A percentile compares a stretch with the other conserved stretches of the same genome.
These are phyloP conservation scores for Ceratobasidium sp. DNA, from an alignment of 1,284 basidiomycete species.

Conservation along the genomic window DNA sequence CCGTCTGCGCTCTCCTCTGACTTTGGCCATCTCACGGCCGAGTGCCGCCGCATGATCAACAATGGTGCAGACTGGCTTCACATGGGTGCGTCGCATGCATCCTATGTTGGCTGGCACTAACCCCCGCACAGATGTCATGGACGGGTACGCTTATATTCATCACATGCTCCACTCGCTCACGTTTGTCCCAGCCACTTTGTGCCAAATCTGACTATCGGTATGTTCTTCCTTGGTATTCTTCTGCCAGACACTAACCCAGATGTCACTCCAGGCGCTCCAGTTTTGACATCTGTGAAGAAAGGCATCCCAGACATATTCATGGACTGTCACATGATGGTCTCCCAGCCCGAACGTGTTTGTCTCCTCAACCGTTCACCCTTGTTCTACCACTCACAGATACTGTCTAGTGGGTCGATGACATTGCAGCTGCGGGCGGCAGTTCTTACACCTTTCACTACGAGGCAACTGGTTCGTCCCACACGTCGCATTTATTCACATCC, in stretches of 20 bases:
- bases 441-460: conserved; percentile 98
- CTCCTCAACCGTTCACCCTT: background rate
- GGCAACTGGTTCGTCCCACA: conserved; percentile 74
- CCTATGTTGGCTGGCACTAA: conserved; percentile 15
- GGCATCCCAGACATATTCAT: conserved; percentile 95
- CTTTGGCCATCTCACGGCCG: conserved; percentile 88
- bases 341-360: conserved; percentile 85
- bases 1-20: conserved; percentile 94
- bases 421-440: conserved; percentile 93
- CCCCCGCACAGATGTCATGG: conserved; percentile 85
- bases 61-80: conserved; percentile 95
- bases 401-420: conserved; percentile 91
- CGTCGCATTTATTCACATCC: background rate
- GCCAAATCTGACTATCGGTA: conserved; percentile 96
- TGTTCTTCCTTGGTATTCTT: conserved; percentile 30
- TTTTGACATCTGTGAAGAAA: conserved; percentile 88
- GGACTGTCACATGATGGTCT: conserved; percentile 99
- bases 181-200: conserved; percentile 83
- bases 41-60: conserved; percentile 93
- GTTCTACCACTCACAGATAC: background rate
- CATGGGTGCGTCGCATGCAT: conserved; percentile 72
- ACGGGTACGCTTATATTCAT: conserved; percentile 65
- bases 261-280: conserved; percentile 74
- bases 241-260: background rate
- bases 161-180: background rate